phyloP scores from a whole-genome alignment of 1,284 basidiomycete species.

The Anthracocystis walkeri region DNA sequence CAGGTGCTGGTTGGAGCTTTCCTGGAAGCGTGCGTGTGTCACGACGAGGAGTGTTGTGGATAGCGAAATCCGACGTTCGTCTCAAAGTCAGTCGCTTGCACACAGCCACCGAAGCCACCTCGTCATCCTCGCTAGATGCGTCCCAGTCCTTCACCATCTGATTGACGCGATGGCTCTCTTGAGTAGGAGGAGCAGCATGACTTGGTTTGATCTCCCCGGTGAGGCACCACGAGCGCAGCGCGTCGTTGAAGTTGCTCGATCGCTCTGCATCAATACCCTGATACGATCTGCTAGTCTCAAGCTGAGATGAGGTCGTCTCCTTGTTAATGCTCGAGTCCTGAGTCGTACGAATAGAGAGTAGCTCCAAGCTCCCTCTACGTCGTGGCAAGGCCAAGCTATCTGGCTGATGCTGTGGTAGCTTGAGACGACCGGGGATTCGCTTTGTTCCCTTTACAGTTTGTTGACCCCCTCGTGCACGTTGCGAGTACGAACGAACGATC shows the following conservation, averaged over 20 bases:
- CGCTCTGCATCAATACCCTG: neutral
- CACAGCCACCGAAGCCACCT: constrained; percentile 22
- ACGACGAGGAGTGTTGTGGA: constrained; percentile 7
- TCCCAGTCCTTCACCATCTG: constrained; percentile 18
- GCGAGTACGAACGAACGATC: constrained; percentile 21
- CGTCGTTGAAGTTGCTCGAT: neutral
- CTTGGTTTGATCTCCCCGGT: neutral
- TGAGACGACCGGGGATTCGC: constrained; percentile 26
- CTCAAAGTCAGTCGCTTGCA: constrained; percentile 24
- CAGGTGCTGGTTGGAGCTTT: neutral
- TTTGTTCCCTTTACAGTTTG: neutral
- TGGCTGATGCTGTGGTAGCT: constrained; percentile 11
- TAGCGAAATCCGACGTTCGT: constrained; percentile 23
- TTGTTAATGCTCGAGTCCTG: neutral
- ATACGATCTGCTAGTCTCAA: neutral
- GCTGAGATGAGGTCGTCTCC: neutral
- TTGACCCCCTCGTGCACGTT: constrained; percentile 1
- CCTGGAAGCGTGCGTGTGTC: constrained; percentile 5
- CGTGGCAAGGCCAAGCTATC: neutral
- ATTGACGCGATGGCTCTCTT: neutral
- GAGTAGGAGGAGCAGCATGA: neutral
- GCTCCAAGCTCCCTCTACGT: constrained; percentile 10
- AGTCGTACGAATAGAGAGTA: neutral
- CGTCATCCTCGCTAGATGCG: constrained; percentile 19
- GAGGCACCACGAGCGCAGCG: constrained; percentile 6